Base-by-base conservation (phyloP, 2,329 filamentous ascomycete genomes). In the Ascochyta clinopodiicola region DNA sequence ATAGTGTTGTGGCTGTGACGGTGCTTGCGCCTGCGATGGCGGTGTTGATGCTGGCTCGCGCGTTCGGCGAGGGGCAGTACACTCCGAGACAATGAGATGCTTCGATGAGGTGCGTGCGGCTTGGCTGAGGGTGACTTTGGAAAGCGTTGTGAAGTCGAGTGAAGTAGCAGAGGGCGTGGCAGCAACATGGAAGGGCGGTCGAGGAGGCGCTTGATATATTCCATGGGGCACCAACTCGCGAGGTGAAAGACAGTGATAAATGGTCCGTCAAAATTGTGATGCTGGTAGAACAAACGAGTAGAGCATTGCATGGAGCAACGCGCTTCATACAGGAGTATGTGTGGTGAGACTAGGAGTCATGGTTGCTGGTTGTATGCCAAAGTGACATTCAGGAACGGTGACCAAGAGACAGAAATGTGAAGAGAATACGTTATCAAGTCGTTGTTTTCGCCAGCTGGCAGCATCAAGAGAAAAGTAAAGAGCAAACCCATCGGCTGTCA, bases 191-290 rank as follows among this genome's bases (percentile, higher is more conserved):
- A 43, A 34, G 17, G 24, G 9, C 32, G 19, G 19, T 46, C 17
- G 32, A 57, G 35, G 2, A 53, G 22, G 25, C 50, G 49, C 34
- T 54, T 54, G 31, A 54, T 47, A 44, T 57, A 54, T 39, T 57
- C 50, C 55, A 57, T 57, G 3, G n/a, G 24, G 22, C n/a, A 6
- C 2, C n/a, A 42, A 34, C 34, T 21, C 19, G 22, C 21, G 12
- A 55, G 9, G 52, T 51, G 52, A 56, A 56, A 25, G 17, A 6
- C 22, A 7, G 8, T 22, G 42, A 36, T 19, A n/a, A 22, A 24
- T 17, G 32, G 36, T 44, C 21, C 2, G 6, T 8, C 21, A 39
- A 15, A 35, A 27, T 13, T 19, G 9, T 38, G 39, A 40, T 46
- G 52, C 17, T 25, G 29, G 19, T 22, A 46, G 17, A 46, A n/a